Base-by-base conservation (phyloP, 2,329 filamentous ascomycete genomes). In the Arthroderma uncinatum region DNA sequence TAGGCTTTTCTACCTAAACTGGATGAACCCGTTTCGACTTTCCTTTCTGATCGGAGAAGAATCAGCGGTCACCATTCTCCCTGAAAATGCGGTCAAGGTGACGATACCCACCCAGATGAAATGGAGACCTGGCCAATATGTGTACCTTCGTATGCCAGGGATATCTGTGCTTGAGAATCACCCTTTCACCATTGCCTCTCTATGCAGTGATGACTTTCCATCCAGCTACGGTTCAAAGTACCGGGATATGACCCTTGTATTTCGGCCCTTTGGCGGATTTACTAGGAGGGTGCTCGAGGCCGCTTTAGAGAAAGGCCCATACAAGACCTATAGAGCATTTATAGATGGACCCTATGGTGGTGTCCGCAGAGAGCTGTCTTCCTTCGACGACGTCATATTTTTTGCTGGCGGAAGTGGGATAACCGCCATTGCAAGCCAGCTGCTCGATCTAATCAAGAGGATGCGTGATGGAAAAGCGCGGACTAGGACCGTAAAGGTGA, bases 391-490 rank as follows among this genome's bases (percentile, higher is more conserved):
- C 16, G 90, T 93, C 56, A 85, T 97, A 39, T 80, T 97, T 56
- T 90, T 97, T 65, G 92, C 92, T 0, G 93, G 93, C 53, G 93
- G 93, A 44, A 95, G 89, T 63, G 92, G 92, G 25, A 93, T 97
- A 67, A 97, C 93, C 0, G 90, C 92, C 7, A 82, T 96, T 59
- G 88, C 95, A 68, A 94, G 89, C 7, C 90, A 97, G 68, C 77
- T 97, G 1, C 78, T 96, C 21, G 89, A 95, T 63, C 77, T 97
- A n/a, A 94, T 96, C 74, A 96, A 95, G 74, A 84, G 90, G 59
- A 95, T 97, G 86, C 84, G 90, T 59, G 91, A 95, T 67, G 88
- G 89, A 53, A 95, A 95, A 71, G 91, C 92, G 34, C 89, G 95
- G 47, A 96, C 91, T 1, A 89, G 87, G 69, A 88, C 86, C 62